Conservation (phyloP, 768 basidiomycete genomes). For the Megacollybia marginata region DNA sequence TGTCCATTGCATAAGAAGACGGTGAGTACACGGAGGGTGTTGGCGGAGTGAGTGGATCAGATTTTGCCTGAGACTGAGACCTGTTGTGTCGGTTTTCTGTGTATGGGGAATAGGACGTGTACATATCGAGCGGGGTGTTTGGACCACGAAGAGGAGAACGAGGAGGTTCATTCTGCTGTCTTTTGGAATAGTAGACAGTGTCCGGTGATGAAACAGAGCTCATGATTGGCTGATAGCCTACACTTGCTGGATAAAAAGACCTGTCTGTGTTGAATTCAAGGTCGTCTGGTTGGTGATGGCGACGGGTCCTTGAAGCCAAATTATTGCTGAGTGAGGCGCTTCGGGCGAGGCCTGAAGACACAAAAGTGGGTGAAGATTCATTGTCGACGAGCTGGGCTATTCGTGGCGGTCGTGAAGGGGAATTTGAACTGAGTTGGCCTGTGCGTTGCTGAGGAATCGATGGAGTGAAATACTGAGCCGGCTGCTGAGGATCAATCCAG, state of each 20-base stretch:
- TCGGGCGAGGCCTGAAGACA: conserved; percentile 34
- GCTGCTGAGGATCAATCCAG: conserved; percentile 35
- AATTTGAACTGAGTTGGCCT: conserved; percentile 2
- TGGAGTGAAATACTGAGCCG: conserved; percentile 26
- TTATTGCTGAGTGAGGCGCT: conserved; percentile 59
- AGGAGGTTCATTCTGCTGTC: conserved; percentile 7
- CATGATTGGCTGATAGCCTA: conserved; percentile 6
- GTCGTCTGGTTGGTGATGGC: conserved; percentile 67
- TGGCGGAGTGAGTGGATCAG: conserved; percentile 56
- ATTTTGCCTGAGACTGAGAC: conserved; percentile 33
- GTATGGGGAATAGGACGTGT: conserved; percentile 45
- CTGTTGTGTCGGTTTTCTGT: conserved; percentile 16
- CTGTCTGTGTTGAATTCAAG: conserved; percentile 59
- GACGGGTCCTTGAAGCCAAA: conserved; percentile 42
- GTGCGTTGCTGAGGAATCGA: conserved; percentile 38
- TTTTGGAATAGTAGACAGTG: no score
- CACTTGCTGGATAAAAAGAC: conserved; percentile 51
- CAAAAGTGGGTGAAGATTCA: conserved; percentile 12
- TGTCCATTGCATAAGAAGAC: conserved; percentile 54
- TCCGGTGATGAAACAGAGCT: no score
- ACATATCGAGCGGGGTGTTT: conserved; percentile 27
- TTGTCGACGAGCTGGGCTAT: conserved; percentile 63
- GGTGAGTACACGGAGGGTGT: conserved; percentile 38
- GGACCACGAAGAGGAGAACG: conserved; percentile 59
- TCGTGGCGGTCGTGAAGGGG: conserved; percentile 37